phyloP scores from a whole-genome alignment of 345 rosid species.

The Diplotaxis tenuifolia region DNA sequence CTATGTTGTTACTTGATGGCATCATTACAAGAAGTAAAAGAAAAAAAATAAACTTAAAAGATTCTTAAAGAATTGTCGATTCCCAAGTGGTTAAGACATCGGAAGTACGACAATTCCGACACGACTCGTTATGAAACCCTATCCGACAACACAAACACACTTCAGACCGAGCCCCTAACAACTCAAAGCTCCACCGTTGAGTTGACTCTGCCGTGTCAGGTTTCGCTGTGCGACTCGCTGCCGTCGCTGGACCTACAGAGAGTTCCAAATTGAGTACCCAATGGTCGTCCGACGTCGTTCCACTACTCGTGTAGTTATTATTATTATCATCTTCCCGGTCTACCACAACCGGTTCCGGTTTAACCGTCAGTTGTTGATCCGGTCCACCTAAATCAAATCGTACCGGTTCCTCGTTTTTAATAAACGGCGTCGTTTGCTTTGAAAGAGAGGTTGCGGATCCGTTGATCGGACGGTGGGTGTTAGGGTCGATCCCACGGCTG shows the following conservation, averaged over 20 bases:
- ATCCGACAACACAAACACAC: slow-evolving; percentile 40
- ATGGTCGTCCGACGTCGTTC: slow-evolving; percentile 35
- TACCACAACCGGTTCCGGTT: slow-evolving; percentile 27
- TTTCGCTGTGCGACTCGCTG: slow-evolving; percentile 7
- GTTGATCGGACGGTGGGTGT: slow-evolving; percentile 54
- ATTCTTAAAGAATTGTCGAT: slow-evolving; percentile 20
- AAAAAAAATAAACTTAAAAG: not conserved
- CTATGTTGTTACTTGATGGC: slow-evolving; percentile 6
- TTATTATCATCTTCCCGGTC: slow-evolving; percentile 14
- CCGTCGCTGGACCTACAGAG: slow-evolving; percentile 32
- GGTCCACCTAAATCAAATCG: slow-evolving; percentile 17
- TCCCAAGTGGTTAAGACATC: slow-evolving; percentile 31
- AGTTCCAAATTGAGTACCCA: slow-evolving; percentile 35
- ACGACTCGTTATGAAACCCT: slow-evolving; percentile 31
- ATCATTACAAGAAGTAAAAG: slow-evolving; percentile 8
- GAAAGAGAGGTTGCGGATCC: slow-evolving; percentile 26
- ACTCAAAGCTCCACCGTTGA: slow-evolving; percentile 22
- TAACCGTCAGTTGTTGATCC: not conserved
- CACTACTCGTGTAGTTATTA: slow-evolving; percentile 26
- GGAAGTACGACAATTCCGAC: slow-evolving; percentile 34
- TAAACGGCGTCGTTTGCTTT: slow-evolving; percentile 8
- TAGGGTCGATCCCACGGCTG: slow-evolving; percentile 73
- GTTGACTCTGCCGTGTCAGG: slow-evolving; percentile 30
- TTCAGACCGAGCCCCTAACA: slow-evolving; percentile 1
- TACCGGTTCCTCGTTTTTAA: slow-evolving; percentile 6